These are phyloP conservation scores for Xylaria hypoxylon DNA, from an alignment of 2,329 filamentous ascomycete species.

Conservation along the genomic window DNA sequence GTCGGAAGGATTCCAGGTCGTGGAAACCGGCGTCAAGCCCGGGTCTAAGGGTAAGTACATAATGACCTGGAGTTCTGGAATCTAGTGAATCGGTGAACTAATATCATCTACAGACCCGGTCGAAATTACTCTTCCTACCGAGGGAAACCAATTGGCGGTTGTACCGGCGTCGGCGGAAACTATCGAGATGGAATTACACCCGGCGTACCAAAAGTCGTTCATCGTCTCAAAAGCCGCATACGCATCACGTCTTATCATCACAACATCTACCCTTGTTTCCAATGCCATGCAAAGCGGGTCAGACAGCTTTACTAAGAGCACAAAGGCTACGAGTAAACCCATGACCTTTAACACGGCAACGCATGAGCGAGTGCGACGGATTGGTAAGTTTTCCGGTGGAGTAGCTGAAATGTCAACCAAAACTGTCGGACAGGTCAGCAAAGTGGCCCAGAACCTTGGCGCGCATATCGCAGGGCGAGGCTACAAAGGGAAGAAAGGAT, in stretches of 20 bases:
- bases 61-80: background rate
- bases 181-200: constrained; percentile 81
- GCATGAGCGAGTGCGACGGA: constrained; percentile 85
- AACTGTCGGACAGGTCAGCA: constrained; percentile 85
- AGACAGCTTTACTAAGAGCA: constrained; percentile 82
- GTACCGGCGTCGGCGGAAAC: constrained; percentile 77
- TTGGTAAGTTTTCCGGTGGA: constrained; percentile 84
- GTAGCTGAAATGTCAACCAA: constrained; percentile 85
- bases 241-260: constrained; percentile 92
- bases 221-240: constrained; percentile 88
- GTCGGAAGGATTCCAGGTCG: constrained; percentile 81
- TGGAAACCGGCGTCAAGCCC: constrained; percentile 81
- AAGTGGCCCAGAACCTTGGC: constrained; percentile 89
- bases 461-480: constrained; percentile 77
- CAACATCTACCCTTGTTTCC: constrained; percentile 82
- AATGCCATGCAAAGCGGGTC: constrained; percentile 82
- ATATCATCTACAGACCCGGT: constrained; percentile 71
- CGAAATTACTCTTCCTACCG: constrained; percentile 78
- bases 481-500: constrained; percentile 65
- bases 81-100: constrained; percentile 29
- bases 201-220: constrained; percentile 88
- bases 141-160: constrained; percentile 74
- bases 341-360: constrained; percentile 89
- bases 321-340: constrained; percentile 80
- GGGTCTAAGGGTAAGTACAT: constrained; percentile 85